Conservation (phyloP, 202 grass and related monocot species). For the Panicum virgatum region DNA sequence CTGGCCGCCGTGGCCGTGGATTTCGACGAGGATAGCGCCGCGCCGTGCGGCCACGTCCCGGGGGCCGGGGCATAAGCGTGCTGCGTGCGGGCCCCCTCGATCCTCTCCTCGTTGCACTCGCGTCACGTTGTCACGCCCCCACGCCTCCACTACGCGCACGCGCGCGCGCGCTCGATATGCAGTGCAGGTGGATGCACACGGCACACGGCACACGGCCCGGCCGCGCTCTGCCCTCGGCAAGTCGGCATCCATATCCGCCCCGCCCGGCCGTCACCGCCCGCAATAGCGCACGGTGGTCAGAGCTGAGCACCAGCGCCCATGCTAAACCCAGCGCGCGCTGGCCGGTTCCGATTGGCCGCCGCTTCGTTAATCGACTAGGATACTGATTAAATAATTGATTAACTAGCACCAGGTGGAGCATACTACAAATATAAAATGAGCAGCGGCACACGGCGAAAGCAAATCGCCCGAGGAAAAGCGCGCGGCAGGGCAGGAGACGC, state of each 20-base stretch:
- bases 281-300: conserved; percentile 6
- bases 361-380: background rate
- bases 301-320: conserved; percentile 28
- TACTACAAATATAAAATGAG: background rate
- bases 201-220: too few relatives aligned
- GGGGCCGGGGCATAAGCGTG: background rate
- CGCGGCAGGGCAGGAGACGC: conserved; percentile 16
- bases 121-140: background rate
- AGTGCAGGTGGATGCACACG: background rate
- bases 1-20: background rate
- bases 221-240: background rate
- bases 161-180: background rate
- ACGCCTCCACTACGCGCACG: background rate
- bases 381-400: background rate
- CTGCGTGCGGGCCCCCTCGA: background rate
- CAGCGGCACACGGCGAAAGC: conserved; percentile 4
- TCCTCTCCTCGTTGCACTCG: background rate
- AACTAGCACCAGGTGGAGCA: background rate
- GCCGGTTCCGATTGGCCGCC: background rate
- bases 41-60: background rate
- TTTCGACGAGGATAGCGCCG: too few relatives aligned
- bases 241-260: background rate
- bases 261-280: background rate
- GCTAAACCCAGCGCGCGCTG: conserved; percentile 2
- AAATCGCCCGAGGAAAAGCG: conserved; percentile 5